Evolutionary conservation across 2,329 filamentous ascomycete species (phyloP).

Genomic region (Ceratocystis cacaofunesta): DNA sequence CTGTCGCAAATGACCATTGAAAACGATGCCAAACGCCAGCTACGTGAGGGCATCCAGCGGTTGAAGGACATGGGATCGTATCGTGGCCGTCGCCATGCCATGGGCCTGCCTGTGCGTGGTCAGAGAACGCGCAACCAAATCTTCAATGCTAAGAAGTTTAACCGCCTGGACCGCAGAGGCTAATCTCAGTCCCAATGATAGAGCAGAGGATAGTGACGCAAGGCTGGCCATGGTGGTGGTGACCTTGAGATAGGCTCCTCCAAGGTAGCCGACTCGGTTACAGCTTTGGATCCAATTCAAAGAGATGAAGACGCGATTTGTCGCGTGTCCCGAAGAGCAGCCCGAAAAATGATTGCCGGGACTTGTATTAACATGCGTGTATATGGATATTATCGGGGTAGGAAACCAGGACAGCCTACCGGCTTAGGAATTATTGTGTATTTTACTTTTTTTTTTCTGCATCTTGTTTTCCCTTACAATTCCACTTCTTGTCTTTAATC

Average conservation of each 20-base stretch:
- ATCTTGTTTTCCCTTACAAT: background rate
- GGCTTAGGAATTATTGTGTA: background rate
- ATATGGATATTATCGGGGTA: background rate
- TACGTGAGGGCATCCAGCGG: slow-evolving; percentile 73
- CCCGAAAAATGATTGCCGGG: background rate
- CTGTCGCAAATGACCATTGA: slow-evolving; percentile 88
- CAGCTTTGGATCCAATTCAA: background rate
- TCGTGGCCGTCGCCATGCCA: slow-evolving; percentile 77
- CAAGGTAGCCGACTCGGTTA: background rate
- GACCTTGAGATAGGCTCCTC: background rate
- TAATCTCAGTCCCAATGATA: slow-evolving; percentile 19
- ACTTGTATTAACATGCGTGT: slow-evolving; percentile 8
- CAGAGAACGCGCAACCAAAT: slow-evolving; percentile 73
- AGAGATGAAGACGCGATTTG: background rate
- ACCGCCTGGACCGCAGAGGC: slow-evolving; percentile 37
- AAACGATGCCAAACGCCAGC: slow-evolving; percentile 62
- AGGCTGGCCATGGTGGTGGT: background rate
- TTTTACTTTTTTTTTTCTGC: slow-evolving; percentile 3
- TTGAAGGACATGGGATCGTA: slow-evolving; percentile 85
- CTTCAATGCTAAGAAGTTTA: slow-evolving; percentile 45
- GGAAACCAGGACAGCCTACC: background rate
- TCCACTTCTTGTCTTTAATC: background rate
- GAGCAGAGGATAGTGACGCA: background rate
- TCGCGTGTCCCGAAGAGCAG: background rate
- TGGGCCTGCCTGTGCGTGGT: slow-evolving; percentile 80